Evolutionary conservation across 2,329 filamentous ascomycete species (phyloP).

Genomic region (Stenocarpella maydis): DNA sequence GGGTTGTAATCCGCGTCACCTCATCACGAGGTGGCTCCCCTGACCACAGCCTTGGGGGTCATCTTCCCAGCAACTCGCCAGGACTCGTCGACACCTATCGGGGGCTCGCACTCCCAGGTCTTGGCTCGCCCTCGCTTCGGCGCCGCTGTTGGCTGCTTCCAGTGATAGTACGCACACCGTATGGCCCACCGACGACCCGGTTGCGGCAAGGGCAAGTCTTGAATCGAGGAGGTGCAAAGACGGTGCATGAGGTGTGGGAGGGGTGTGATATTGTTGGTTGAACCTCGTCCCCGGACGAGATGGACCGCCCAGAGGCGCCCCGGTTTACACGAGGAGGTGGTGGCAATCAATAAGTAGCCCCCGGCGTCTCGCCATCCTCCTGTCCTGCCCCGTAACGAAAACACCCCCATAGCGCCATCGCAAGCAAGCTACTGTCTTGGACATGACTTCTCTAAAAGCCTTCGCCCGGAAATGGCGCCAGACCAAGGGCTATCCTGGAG

Average conservation of each 20-base stretch:
- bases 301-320: constrained; percentile 3
- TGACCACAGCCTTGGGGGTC: constrained; percentile 20
- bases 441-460: constrained; percentile 22
- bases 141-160: background rate
- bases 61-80: constrained; percentile 8
- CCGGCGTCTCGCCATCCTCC: background rate
- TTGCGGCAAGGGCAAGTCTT: constrained; percentile 8
- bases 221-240: constrained; percentile 13
- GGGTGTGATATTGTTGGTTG: constrained; percentile 14
- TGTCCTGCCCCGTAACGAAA: background rate
- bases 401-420: constrained; percentile 7
- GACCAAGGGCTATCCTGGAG: constrained; percentile 17
- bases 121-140: constrained; percentile 18
- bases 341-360: constrained; percentile 26
- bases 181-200: background rate
- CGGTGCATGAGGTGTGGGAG: constrained; percentile 23
- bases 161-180: constrained; percentile 22
- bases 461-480: constrained; percentile 14
- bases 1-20: constrained; percentile 24
- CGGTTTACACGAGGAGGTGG: constrained; percentile 2
- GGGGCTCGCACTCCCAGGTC: constrained; percentile 17
- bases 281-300: background rate
- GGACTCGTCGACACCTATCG: constrained; percentile 11
- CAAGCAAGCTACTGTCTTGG: constrained; percentile 5
- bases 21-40: constrained; percentile 18